These are phyloP conservation scores for Elsinoe perseae DNA, from an alignment of 2,329 filamentous ascomycete genomes.

Conservation along the genomic window DNA sequence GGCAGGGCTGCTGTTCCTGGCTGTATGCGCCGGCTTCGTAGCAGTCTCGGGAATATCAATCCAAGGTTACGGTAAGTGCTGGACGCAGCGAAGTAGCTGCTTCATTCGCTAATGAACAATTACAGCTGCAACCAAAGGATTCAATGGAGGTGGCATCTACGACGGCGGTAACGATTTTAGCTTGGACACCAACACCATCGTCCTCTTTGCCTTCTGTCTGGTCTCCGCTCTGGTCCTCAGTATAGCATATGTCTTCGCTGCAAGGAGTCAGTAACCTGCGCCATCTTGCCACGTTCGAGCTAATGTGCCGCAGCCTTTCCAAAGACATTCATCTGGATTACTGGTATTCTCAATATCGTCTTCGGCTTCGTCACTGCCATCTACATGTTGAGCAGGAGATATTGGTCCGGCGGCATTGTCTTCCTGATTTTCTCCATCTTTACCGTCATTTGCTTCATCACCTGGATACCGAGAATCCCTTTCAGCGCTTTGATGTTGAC, in stretches of 20 bases:
- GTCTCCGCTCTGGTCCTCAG: conserved; percentile 66
- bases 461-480: conserved; percentile 83
- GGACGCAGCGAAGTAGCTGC: neutral
- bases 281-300: neutral
- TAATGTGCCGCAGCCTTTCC: conserved; percentile 40
- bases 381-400: conserved; percentile 69
- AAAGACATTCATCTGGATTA: conserved; percentile 71
- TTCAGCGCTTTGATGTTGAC: conserved; percentile 87
- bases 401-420: conserved; percentile 79
- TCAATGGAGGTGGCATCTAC: conserved; percentile 68
- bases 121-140: conserved; percentile 48
- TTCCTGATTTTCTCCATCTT: conserved; percentile 79
- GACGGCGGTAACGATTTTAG: conserved; percentile 56
- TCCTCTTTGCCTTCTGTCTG: conserved; percentile 75
- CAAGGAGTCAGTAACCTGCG: conserved; percentile 39
- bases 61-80: conserved; percentile 55
- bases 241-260: conserved; percentile 66
- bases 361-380: conserved; percentile 79
- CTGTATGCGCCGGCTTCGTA: conserved; percentile 63
- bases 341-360: conserved; percentile 78
- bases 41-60: conserved; percentile 70
- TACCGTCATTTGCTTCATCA: conserved; percentile 72
- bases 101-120: neutral
- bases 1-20: conserved; percentile 72
- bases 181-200: conserved; percentile 74